These are phyloP conservation scores for Monosporascus sp. DNA, from an alignment of 2,329 filamentous ascomycete genomes.

Conservation along the genomic window DNA sequence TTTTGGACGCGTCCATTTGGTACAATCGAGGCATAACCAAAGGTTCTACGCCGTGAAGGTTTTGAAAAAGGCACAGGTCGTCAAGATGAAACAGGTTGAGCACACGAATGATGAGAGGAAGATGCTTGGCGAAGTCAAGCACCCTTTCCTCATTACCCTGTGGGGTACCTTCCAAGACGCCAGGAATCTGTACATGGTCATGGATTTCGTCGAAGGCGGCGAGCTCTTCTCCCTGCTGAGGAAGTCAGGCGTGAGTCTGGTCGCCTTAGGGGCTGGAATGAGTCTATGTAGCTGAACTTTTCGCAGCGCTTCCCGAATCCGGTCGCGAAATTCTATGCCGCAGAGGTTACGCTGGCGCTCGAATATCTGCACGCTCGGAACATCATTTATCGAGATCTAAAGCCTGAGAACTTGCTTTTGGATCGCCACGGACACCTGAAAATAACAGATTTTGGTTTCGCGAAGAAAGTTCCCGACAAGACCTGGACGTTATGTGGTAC, in stretches of 20 bases:
- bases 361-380: constrained; percentile 93
- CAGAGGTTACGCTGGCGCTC: constrained; percentile 89
- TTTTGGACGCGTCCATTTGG: constrained; percentile 92
- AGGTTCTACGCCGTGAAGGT: constrained; percentile 98
- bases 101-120: constrained; percentile 96
- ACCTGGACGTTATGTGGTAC: constrained; percentile 98
- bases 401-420: constrained; percentile 87
- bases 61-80: constrained; percentile 94
- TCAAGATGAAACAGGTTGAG: constrained; percentile 99
- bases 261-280: neutral
- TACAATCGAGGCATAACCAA: constrained; percentile 97
- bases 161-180: constrained; percentile 98
- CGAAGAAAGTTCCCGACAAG: constrained; percentile 96
- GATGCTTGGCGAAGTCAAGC: constrained; percentile 95
- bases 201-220: constrained; percentile 99
- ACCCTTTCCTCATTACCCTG: constrained; percentile 93
- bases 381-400: constrained; percentile 97
- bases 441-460: constrained; percentile 98
- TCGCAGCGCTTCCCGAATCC: constrained; percentile 91
- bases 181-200: constrained; percentile 98
- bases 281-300: constrained; percentile 7
- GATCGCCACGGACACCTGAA: constrained; percentile 93
- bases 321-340: constrained; percentile 98
- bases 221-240: constrained; percentile 92
- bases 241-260: constrained; percentile 72